phyloP scores from a whole-genome alignment of 2,329 filamentous ascomycete species.

The Xylaria sp. region DNA sequence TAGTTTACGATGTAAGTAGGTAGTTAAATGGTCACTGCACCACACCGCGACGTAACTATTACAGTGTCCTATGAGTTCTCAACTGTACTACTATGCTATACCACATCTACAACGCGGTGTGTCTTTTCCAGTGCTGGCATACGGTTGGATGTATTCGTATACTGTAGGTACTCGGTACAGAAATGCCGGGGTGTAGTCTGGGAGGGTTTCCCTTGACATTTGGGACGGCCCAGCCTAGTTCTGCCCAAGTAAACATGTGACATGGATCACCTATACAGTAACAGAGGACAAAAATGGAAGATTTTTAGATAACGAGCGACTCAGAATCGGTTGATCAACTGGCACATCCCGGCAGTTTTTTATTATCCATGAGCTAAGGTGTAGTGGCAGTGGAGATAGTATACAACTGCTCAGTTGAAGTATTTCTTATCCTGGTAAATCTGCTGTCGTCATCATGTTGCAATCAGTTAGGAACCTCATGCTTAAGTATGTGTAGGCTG shows the following conservation, averaged over 20 bases:
- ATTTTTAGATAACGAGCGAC: neutral
- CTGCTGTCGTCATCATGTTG: slow-evolving; percentile 18
- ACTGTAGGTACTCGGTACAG: neutral
- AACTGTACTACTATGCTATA: neutral
- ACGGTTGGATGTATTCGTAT: neutral
- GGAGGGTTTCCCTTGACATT: neutral
- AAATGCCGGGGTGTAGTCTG: neutral
- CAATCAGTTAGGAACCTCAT: slow-evolving; percentile 1
- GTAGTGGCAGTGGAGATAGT: neutral
- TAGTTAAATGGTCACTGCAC: neutral
- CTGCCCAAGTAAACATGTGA: neutral
- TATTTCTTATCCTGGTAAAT: neutral
- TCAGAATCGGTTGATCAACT: neutral
- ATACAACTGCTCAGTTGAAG: neutral
- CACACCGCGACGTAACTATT: neutral
- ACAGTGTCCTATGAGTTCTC: neutral
- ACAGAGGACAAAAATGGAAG: neutral
- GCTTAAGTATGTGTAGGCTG: neutral
- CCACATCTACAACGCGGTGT: neutral
- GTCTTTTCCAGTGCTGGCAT: neutral
- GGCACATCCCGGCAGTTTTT: neutral
- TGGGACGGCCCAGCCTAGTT: neutral
- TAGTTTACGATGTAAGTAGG: neutral
- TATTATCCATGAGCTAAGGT: neutral
- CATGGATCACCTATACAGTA: slow-evolving; percentile 1